Conservation (phyloP, 2,329 filamentous ascomycete genomes). For the Ilyonectria sp. region DNA sequence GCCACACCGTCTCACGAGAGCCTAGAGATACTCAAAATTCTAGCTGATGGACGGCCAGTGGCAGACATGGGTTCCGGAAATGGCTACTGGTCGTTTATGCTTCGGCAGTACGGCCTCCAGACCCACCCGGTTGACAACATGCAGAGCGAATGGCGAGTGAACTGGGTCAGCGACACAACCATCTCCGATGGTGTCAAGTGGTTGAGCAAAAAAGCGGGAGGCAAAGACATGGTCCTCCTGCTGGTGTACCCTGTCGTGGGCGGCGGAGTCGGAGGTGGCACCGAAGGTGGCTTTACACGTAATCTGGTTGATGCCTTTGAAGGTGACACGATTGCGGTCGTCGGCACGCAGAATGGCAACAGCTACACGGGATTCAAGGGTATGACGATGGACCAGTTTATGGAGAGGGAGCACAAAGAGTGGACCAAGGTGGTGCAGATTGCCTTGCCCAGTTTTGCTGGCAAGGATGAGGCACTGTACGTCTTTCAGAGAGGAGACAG, state of each 20-base stretch:
- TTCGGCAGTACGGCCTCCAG: slow-evolving; percentile 70
- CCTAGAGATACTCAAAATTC: slow-evolving; percentile 70
- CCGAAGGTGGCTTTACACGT: slow-evolving; percentile 75
- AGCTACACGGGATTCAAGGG: slow-evolving; percentile 80
- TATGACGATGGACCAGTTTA: slow-evolving; percentile 77
- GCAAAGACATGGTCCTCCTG: slow-evolving; percentile 72
- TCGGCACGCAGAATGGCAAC: slow-evolving; percentile 82
- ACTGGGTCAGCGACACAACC: slow-evolving; percentile 79
- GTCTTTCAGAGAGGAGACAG: slow-evolving; percentile 71
- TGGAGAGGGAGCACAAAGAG: slow-evolving; percentile 68
- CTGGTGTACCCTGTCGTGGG: slow-evolving; percentile 83
- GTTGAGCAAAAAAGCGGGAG: slow-evolving; percentile 64
- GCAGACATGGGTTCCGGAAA: slow-evolving; percentile 80
- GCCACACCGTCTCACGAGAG: slow-evolving; percentile 78
- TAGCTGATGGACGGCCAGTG: slow-evolving; percentile 69
- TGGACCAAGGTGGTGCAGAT: slow-evolving; percentile 76
- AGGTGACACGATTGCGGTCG: slow-evolving; percentile 78
- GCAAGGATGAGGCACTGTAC: slow-evolving; percentile 83
- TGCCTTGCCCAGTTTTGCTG: slow-evolving; percentile 80
- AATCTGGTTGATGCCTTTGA: slow-evolving; percentile 72
- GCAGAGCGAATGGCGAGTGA: slow-evolving; percentile 77
- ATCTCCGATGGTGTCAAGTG: slow-evolving; percentile 72
- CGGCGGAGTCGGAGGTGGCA: slow-evolving; percentile 73
- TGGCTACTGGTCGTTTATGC: slow-evolving; percentile 83
- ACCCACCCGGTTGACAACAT: slow-evolving; percentile 77